Percentiles rank a stretch among this genome's conserved stretches.
phyloP scores from a whole-genome alignment of 495 filamentous ascomycete genomes.

The Talaromyces ruber region DNA sequence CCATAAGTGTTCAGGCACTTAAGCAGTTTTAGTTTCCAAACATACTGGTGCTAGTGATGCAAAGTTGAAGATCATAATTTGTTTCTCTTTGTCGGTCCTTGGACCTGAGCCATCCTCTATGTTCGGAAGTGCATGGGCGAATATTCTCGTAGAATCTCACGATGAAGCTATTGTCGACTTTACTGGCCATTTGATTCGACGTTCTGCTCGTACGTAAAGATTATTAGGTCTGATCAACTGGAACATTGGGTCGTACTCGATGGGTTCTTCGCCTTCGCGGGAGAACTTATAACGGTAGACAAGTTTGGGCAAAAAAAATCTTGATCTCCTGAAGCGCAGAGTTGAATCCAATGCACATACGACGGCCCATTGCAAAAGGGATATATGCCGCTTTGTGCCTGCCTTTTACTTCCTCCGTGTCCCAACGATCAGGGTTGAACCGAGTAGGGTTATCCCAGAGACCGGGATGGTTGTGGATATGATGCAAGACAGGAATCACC shows the following conservation, averaged over 20 bases:
- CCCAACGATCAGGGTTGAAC: constrained; percentile 50
- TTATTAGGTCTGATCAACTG: constrained; percentile 49
- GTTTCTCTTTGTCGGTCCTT: too few relatives aligned
- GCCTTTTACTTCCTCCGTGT: constrained; percentile 37
- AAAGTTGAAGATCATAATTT: too few relatives aligned
- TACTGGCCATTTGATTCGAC: constrained; percentile 40
- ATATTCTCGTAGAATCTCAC: too few relatives aligned
- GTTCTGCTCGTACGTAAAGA: constrained; percentile 39
- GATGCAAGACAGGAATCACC: constrained; percentile 40
- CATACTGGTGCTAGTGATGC: too few relatives aligned
- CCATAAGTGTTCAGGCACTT: too few relatives aligned
- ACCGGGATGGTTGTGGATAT: constrained; percentile 44
- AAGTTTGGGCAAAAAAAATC: constrained; percentile 39
- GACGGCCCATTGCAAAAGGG: constrained; percentile 41
- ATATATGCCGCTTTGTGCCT: constrained; percentile 36
- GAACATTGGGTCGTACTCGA: constrained; percentile 52
- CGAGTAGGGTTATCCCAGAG: constrained; percentile 42
- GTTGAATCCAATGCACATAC: constrained; percentile 51
- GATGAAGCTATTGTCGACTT: too few relatives aligned
- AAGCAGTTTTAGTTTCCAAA: too few relatives aligned
- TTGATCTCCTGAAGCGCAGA: constrained; percentile 48
- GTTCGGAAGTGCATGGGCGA: too few relatives aligned
- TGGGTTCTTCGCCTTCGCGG: constrained; percentile 25
- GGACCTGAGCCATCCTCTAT: too few relatives aligned
- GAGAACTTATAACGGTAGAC: constrained; percentile 45